A percentile compares a stretch with the other conserved stretches of the same genome.
Evolutionary conservation across 257 asterid genomes (phyloP).

Genomic region (Solanum stenotomum): DNA sequence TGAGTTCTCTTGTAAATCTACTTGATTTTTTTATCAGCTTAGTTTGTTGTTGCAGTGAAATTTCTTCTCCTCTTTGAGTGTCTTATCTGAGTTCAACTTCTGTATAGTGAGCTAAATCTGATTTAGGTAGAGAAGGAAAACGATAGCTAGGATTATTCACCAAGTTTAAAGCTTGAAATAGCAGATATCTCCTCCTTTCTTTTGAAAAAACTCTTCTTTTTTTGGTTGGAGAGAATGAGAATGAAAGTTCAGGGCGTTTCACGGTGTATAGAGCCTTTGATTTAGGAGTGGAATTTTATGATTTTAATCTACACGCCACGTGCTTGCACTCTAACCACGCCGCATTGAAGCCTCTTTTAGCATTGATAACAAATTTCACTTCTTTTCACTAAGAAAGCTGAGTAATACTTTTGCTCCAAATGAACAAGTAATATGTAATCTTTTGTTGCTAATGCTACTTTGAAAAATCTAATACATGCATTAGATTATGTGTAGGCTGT

Average conservation of each 20-base stretch:
- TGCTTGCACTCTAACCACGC: background rate
- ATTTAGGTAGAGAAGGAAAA: background rate
- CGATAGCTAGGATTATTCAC: background rate
- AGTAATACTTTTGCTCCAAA: background rate
- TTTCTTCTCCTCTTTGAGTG: background rate
- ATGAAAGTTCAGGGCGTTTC: background rate
- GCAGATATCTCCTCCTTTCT: background rate
- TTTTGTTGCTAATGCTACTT: background rate
- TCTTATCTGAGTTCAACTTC: background rate
- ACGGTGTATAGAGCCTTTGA: background rate
- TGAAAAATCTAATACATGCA: background rate
- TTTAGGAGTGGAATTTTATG: background rate
- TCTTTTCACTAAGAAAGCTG: background rate
- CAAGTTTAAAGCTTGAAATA: background rate
- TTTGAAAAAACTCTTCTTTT: background rate
- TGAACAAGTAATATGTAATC: background rate
- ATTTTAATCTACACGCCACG: background rate
- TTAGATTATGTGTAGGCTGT: constrained; percentile 46
- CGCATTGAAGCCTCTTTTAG: too few species aligned
- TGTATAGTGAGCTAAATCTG: background rate
- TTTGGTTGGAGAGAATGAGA: background rate
- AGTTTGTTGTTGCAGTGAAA: background rate
- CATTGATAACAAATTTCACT: background rate
- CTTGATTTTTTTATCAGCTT: background rate
- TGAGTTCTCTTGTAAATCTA: background rate